A percentile compares a stretch with the other conserved stretches of the same genome.
Conservation (phyloP, 75 land plant genomes). For the Sequoia sempervirens region DNA sequence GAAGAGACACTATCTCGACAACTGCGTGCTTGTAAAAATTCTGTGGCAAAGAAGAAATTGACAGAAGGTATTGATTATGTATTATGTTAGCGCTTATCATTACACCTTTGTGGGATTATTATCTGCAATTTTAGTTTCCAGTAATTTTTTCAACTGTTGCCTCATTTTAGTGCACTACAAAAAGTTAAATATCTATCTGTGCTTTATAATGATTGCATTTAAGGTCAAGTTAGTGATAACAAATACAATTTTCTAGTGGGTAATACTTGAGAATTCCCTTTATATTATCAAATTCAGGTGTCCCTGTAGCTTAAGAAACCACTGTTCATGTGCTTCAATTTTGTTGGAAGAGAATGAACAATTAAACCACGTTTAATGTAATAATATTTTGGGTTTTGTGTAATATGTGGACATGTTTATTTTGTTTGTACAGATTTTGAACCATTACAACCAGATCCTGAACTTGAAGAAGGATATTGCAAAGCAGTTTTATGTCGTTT, state of each 20-base stretch:
- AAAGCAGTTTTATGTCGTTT: slow-evolving; percentile 78
- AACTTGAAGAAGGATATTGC: slow-evolving; percentile 87
- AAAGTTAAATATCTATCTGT: neutral
- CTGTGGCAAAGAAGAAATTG: slow-evolving; percentile 36
- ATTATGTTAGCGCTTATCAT: neutral
- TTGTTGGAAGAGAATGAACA: neutral
- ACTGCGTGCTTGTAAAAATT: slow-evolving; percentile 69
- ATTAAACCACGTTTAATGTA: neutral
- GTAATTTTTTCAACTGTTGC: neutral
- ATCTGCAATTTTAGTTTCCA: neutral
- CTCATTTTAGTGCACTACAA: neutral
- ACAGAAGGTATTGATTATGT: slow-evolving; percentile 44
- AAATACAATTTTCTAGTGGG: neutral
- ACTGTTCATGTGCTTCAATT: neutral
- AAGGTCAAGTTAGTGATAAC: neutral
- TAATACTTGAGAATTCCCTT: neutral
- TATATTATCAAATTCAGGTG: neutral
- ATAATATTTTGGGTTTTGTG: neutral
- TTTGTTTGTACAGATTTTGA: slow-evolving; percentile 63
- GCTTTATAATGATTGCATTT: neutral
- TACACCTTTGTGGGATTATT: neutral
- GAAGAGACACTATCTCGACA: slow-evolving; percentile 84
- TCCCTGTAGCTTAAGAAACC: neutral
- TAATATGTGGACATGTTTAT: neutral
- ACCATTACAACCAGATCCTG: slow-evolving; percentile 71